These are phyloP conservation scores for Saccharomyces hybrid DNA, from an alignment of 1,139 yeast species.

Conservation along the genomic window DNA sequence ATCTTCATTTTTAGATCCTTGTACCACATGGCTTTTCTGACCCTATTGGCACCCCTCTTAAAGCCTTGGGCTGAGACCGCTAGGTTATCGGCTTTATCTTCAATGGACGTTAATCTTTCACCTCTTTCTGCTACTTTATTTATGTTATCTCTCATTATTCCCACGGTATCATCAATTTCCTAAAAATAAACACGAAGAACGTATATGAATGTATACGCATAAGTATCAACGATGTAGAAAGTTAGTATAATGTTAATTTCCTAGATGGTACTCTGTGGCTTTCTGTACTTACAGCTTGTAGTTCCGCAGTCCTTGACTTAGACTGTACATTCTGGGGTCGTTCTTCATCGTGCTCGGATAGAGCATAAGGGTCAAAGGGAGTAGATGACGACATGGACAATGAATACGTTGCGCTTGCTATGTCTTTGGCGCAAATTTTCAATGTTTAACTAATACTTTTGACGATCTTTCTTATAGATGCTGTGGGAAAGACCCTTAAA, in stretches of 20 bases:
- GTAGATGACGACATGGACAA: constrained; percentile 62
- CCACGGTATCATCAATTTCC: constrained; percentile 94
- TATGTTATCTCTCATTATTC: constrained; percentile 95
- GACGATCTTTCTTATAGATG: background rate
- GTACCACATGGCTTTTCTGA: constrained; percentile 99
- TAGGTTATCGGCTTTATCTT: constrained; percentile 87
- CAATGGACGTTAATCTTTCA: constrained; percentile 85
- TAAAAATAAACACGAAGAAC: background rate
- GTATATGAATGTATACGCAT: background rate
- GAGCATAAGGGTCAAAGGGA: constrained; percentile 87
- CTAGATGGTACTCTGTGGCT: background rate
- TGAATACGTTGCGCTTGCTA: background rate
- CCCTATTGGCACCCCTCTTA: constrained; percentile 94
- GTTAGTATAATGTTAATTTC: background rate
- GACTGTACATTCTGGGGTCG: constrained; percentile 32
- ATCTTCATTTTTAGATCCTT: constrained; percentile 95
- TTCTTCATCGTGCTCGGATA: constrained; percentile 40
- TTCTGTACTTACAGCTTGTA: constrained; percentile 45
- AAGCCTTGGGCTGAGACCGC: constrained; percentile 94
- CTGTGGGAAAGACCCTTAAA: background rate
- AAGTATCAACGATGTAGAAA: background rate
- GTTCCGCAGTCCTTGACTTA: constrained; percentile 68
- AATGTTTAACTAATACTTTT: background rate
- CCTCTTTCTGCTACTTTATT: constrained; percentile 93
- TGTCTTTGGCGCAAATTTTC: background rate